Evolutionary conservation across 2,329 filamentous ascomycete genomes (phyloP), one percentile per base, ranked within the genome.

Genomic region (Fusarium globosum): DNA sequence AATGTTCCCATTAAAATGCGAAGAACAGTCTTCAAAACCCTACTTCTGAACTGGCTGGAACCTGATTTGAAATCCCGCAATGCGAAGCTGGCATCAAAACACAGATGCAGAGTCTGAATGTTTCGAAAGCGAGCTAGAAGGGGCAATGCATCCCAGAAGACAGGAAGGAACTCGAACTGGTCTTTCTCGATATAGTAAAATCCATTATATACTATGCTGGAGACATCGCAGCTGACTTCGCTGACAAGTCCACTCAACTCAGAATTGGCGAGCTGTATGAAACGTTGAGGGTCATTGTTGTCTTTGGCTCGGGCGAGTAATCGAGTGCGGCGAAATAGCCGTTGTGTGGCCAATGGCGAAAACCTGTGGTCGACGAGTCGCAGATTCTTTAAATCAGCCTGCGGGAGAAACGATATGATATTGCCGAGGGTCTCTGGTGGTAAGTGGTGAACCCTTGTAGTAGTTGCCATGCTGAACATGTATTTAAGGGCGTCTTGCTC

Each of bases 11-110:
- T 10, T 11, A 63, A n/a, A 36, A 26, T 35, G 5, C 33, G 36
- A 33, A 63, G 57, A n/a, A 49, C 1, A 20, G n/a, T 39, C 12
- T 20, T 23, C 20, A 59, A 2, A 2, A 49, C 15, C 20, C 9
- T 46, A 1, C 1, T 28, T 7, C 53, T 45, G 53, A 42, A 41
- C 12, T 23, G 4, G 0, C 2, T 59, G 4, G 42, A 36, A 5
- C 20, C 28, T 18, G 6, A 2, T 20, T 46, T 7, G 0, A 6
- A 15, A 12, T 21, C 26, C 0, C 1, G 6, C 6, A 20, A 5
- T 9, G 16, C 2, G 23, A 20, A 35, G 4, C 4, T 26, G 11
- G 20, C 5, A 7, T 57, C 30, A 3, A 57, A 58, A 23, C 41
- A 39, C 6, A 65, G 1, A 46, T 68, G 52, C 0, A 59, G 41